Conservation (phyloP, 2,329 filamentous ascomycete genomes). For the Myriosclerotinia curreyana region DNA sequence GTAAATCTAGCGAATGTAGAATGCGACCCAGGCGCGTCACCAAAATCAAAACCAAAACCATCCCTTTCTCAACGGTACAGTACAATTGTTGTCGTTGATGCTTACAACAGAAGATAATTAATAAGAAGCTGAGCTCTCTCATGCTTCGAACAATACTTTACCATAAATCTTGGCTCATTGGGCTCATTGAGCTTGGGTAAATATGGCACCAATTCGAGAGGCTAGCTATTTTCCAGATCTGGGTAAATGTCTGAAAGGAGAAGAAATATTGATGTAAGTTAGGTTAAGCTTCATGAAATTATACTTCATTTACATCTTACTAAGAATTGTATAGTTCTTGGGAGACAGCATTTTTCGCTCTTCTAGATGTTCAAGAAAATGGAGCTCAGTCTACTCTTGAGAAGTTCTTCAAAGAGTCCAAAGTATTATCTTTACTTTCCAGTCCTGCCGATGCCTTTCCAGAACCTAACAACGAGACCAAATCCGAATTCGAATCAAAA, state of each 20-base stretch:
- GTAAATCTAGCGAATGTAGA: no score
- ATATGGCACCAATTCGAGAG: constrained; percentile 70
- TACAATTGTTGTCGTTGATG: not conserved
- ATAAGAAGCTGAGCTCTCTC: constrained; percentile 23
- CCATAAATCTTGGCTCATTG: constrained; percentile 40
- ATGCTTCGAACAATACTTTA: constrained; percentile 35
- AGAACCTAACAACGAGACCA: constrained; percentile 58
- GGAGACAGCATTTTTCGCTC: constrained; percentile 56
- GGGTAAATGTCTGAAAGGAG: constrained; percentile 78
- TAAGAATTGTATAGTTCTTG: constrained; percentile 50
- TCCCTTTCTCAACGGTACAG: no score
- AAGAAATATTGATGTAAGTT: constrained; percentile 73
- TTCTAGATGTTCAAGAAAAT: constrained; percentile 56
- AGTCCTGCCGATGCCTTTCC: constrained; percentile 67
- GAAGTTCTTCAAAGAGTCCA: constrained; percentile 68
- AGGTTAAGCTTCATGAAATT: not conserved
- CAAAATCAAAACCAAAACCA: constrained; percentile 17
- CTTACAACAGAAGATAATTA: not conserved
- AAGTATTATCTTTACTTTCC: constrained; percentile 65
- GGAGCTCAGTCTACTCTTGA: constrained; percentile 54
- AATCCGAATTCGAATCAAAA: constrained; percentile 74
- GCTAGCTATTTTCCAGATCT: constrained; percentile 77
- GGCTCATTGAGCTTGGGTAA: constrained; percentile 47
- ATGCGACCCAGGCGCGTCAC: no score
- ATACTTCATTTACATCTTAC: not conserved